Evolutionary conservation across 1,284 basidiomycete genomes (phyloP), one percentile per base, ranked within the genome.

Genomic region (Golubevia pallescens): DNA sequence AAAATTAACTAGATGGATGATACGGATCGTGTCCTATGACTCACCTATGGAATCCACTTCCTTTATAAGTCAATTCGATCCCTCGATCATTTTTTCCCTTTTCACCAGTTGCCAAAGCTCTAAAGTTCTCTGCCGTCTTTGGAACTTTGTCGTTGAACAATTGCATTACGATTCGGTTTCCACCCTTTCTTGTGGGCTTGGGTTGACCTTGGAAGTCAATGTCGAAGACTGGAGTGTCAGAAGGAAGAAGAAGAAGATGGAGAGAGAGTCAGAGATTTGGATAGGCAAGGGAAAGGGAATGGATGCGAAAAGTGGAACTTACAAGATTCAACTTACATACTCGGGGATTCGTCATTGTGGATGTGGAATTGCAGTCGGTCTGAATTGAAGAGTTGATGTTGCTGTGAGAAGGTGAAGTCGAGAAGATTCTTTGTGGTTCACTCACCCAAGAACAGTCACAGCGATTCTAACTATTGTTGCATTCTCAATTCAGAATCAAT

Each of bases 101-200:
- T 14, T 79, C 66, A 42, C 78, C 80, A 7, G 73, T 78, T 69
- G 77, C 78, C 32, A 85, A 73, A 13, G 71, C 77, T 21, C 77
- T 75, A 57, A 85, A 85, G 75, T 85, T 85, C 20, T 81, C 81
- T 4, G 82, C 82, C 0, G 82, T 85, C 60, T 77, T 78, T 54
- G 82, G 82, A 1, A 84, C 81, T 14, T 60, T 60, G 67, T 84
- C 71, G n/a, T 71, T 62, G 65, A 74, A 84, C 10, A 85, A 71
- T 68, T 84, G 81, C 23, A 85, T 63, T 3, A 85, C 80, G 63
- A 85, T 73, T 19, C 82, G 73, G 69, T 83, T 77, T n/a, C 67
- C 74, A 2, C 79, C 79, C 1, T 63, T 34, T 38, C 77, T 71
- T 3, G 69, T 19, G 0, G 78, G 73, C 6, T 71, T 55, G 0